phyloP scores from a whole-genome alignment of 1,284 basidiomycete genomes.

The Thecaphora thlaspeos region DNA sequence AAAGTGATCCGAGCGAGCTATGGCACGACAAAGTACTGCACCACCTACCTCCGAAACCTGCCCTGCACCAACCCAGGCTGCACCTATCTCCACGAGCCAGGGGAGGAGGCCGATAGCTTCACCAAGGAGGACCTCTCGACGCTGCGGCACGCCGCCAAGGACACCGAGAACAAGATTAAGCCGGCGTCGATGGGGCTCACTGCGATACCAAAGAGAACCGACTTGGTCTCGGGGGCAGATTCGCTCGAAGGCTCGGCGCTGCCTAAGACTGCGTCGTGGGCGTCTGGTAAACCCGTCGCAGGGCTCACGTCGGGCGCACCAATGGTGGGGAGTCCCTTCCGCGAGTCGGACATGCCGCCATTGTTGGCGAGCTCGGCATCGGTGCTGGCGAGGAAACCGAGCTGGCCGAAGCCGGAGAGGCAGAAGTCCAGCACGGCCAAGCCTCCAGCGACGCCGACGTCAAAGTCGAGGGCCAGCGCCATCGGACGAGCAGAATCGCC shows the following conservation, averaged over 20 bases:
- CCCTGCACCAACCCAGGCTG: constrained; percentile 85
- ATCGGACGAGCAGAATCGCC: constrained; percentile 28
- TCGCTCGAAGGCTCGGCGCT: constrained; percentile 43
- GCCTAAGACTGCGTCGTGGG: constrained; percentile 56
- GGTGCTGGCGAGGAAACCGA: constrained; percentile 27
- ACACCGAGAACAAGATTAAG: constrained; percentile 55
- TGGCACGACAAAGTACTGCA: constrained; percentile 98
- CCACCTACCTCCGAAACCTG: constrained; percentile 84
- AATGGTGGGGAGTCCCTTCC: constrained; percentile 33
- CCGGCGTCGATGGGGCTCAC: constrained; percentile 40
- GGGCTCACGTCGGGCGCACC: constrained; percentile 19
- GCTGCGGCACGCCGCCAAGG: constrained; percentile 54
- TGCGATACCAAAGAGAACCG: constrained; percentile 30
- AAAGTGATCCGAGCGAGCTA: constrained; percentile 77
- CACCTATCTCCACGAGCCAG: constrained; percentile 95
- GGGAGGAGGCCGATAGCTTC: constrained; percentile 92
- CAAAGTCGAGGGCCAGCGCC: constrained; percentile 14
- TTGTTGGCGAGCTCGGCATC: constrained; percentile 37
- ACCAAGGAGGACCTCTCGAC: constrained; percentile 57
- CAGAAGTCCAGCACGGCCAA: constrained; percentile 28
- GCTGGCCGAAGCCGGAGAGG: constrained; percentile 24
- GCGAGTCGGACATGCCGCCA: constrained; percentile 48
- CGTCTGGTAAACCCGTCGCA: constrained; percentile 44
- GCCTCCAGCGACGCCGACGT: constrained; percentile 6
- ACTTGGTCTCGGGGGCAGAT: constrained; percentile 16